Evolutionary conservation across 768 basidiomycete species (phyloP).

Genomic region (Tulasnella sp.): DNA sequence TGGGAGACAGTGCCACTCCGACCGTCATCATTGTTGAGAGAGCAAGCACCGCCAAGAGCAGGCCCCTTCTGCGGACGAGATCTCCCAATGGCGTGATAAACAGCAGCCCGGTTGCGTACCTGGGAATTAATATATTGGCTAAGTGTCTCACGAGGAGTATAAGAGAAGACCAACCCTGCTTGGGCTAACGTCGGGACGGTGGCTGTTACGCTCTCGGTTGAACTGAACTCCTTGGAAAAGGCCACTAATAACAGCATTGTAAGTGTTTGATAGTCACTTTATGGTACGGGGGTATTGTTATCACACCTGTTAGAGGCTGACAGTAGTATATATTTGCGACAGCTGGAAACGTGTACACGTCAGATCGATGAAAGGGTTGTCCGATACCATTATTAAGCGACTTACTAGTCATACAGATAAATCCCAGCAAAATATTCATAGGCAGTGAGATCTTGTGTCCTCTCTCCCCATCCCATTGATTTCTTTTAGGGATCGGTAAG

Average conservation of each 20-base stretch:
- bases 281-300: neutral
- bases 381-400: neutral
- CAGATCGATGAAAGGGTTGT: neutral
- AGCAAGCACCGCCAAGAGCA: constrained; percentile 48
- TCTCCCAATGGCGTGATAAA: constrained; percentile 77
- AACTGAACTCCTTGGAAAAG: constrained; percentile 23
- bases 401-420: constrained; percentile 21
- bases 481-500: constrained; percentile 25
- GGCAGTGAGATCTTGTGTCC: constrained; percentile 13
- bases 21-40: constrained; percentile 50
- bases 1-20: constrained; percentile 53
- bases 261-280: neutral
- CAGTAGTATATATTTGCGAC: constrained; percentile 21
- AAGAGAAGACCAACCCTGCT: constrained; percentile 14
- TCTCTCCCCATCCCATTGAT: constrained; percentile 18
- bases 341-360: neutral
- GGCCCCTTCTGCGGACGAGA: constrained; percentile 59
- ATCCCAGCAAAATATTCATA: constrained; percentile 23
- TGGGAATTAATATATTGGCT: constrained; percentile 14
- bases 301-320: constrained; percentile 18
- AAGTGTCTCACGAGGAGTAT: neutral
- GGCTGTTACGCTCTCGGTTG: constrained; percentile 21
- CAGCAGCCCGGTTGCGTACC: constrained; percentile 62
- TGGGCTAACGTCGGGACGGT: constrained; percentile 25
- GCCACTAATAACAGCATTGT: neutral